Evolutionary conservation across 176 grass and related monocot species (phyloP).

Genomic region (Lolium perenne): DNA sequence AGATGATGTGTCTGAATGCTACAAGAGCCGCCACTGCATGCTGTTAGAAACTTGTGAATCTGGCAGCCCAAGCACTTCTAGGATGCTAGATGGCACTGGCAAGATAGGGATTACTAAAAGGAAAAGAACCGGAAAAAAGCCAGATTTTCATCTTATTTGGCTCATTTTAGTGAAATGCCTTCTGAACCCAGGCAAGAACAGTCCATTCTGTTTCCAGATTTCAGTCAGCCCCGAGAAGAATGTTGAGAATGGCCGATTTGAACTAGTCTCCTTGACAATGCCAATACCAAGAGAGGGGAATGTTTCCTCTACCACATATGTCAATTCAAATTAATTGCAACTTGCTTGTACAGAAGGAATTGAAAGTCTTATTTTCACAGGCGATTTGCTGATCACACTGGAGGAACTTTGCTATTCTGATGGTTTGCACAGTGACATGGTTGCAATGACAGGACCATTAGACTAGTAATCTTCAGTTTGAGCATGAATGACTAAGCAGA

Average conservation of each 20-base stretch:
- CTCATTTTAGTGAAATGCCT: constrained; percentile 61
- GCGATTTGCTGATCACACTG: background rate
- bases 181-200: constrained; percentile 52
- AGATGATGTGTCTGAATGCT: constrained; percentile 56
- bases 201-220: constrained; percentile 67
- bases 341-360: background rate
- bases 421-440: background rate
- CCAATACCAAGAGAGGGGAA: constrained; percentile 33
- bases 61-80: background rate
- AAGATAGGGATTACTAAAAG: constrained; percentile 13
- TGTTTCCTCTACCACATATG: background rate
- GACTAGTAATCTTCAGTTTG: background rate
- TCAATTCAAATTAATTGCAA: background rate
- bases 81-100: constrained; percentile 11
- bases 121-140: constrained; percentile 33
- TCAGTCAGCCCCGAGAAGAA: constrained; percentile 49
- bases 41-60: constrained; percentile 34
- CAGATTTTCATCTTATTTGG: constrained; percentile 66
- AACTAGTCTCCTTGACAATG: constrained; percentile 59
- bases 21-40: constrained; percentile 6
- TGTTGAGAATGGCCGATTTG: constrained; percentile 66
- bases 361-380: background rate
- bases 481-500: background rate
- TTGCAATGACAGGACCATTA: background rate
- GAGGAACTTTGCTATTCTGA: background rate